A percentile compares a stretch with the other conserved stretches of the same genome.
Evolutionary conservation across 148 eudicot species (phyloP).

Genomic region (Cornus kousa): DNA sequence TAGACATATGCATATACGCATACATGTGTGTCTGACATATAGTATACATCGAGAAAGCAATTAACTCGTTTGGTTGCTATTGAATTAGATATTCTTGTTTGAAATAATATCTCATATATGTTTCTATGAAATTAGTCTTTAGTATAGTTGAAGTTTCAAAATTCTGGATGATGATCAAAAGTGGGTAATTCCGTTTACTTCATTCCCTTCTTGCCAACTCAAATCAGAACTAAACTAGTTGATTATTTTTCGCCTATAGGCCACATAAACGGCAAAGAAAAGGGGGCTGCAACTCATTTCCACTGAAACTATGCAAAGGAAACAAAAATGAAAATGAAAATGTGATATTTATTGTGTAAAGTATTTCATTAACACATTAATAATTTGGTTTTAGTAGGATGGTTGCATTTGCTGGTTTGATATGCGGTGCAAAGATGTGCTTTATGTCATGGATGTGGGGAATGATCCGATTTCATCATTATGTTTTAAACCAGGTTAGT

Average conservation of each 20-base stretch:
- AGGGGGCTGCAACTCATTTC: no score
- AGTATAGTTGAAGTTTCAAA: background rate
- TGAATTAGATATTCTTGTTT: background rate
- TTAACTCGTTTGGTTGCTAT: background rate
- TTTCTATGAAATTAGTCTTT: background rate
- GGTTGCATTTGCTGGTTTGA: constrained; percentile 88
- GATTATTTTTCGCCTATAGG: no score
- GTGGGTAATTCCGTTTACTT: background rate
- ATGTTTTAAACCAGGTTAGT: constrained; percentile 79
- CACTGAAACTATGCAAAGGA: no score
- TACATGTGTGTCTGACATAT: background rate
- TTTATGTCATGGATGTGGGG: constrained; percentile 55
- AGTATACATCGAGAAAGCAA: background rate
- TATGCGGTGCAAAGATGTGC: constrained; percentile 78
- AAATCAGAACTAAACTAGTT: no score
- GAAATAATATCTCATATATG: background rate
- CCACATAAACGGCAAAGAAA: no score
- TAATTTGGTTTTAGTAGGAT: constrained; percentile 48
- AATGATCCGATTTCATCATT: constrained; percentile 66
- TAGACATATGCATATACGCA: background rate
- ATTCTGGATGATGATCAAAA: background rate
- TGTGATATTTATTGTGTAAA: no score
- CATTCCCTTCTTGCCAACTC: no score
- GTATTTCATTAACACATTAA: background rate
- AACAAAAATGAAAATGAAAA: no score